Conservation (phyloP, 805 yeast species). For the Kazachstania viticola region DNA sequence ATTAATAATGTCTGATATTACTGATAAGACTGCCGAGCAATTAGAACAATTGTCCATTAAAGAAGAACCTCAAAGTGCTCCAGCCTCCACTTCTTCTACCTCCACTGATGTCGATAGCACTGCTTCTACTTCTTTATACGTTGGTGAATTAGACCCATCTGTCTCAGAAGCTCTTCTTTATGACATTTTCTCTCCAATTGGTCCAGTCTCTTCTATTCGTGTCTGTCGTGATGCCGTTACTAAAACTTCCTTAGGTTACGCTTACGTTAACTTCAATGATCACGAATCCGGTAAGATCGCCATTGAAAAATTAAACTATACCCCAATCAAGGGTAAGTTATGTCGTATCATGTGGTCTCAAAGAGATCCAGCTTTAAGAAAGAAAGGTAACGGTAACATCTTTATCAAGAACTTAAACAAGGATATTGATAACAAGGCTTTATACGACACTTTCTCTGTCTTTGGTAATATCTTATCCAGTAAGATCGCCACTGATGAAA, state of each 20-base stretch:
- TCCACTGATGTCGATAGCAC: slow-evolving; percentile 31
- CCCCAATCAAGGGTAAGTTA: slow-evolving; percentile 86
- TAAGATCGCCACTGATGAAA: slow-evolving; percentile 91
- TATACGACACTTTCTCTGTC: slow-evolving; percentile 94
- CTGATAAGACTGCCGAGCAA: slow-evolving; percentile 29
- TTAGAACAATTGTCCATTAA: slow-evolving; percentile 25
- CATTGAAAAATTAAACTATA: slow-evolving; percentile 88
- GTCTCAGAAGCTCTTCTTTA: slow-evolving; percentile 91
- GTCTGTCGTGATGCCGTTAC: slow-evolving; percentile 98
- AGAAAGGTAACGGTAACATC: slow-evolving; percentile 91
- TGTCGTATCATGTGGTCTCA: slow-evolving; percentile 99
- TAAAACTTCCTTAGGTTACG: slow-evolving; percentile 94
- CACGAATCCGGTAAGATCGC: slow-evolving; percentile 87
- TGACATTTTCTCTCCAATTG: slow-evolving; percentile 89
- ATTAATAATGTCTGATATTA: slow-evolving; percentile 28
- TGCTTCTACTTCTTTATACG: slow-evolving; percentile 79
- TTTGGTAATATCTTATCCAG: slow-evolving; percentile 93
- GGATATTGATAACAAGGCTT: slow-evolving; percentile 95
- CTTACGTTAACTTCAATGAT: slow-evolving; percentile 92
- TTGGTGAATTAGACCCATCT: slow-evolving; percentile 88
- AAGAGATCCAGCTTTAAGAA: slow-evolving; percentile 93
- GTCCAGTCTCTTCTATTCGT: slow-evolving; percentile 92
- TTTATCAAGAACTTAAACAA: slow-evolving; percentile 98
- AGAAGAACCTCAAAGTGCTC: slow-evolving; percentile 24
- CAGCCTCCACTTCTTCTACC: slow-evolving; percentile 3